phyloP scores from a whole-genome alignment of 2,329 filamentous ascomycete genomes.

The Pyrenochaeta sp. region DNA sequence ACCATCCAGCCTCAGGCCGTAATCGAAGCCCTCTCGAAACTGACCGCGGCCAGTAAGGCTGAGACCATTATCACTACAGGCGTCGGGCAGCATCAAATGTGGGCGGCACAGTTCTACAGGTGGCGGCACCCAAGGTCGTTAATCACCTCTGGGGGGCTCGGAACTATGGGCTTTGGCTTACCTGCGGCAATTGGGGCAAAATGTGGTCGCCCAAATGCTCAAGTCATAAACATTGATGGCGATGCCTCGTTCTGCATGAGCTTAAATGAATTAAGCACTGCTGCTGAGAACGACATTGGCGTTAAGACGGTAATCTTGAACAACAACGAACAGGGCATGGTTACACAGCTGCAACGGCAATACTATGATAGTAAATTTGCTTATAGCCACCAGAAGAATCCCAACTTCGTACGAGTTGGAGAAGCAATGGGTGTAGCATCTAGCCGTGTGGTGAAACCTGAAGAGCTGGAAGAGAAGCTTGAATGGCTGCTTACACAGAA shows the following conservation, averaged over 20 bases:
- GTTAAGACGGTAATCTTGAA: constrained; percentile 95
- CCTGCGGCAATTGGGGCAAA: constrained; percentile 96
- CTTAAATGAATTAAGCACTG: constrained; percentile 90
- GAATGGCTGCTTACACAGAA: constrained; percentile 85
- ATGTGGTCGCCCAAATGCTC: constrained; percentile 79
- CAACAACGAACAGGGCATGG: constrained; percentile 98
- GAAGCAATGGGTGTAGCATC: constrained; percentile 90
- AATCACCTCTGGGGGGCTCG: constrained; percentile 94
- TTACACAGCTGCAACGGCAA: constrained; percentile 97
- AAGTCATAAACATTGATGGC: constrained; percentile 95
- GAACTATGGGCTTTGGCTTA: constrained; percentile 95
- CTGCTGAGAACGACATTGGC: constrained; percentile 93
- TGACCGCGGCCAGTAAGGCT: constrained; percentile 81
- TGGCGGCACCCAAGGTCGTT: constrained; percentile 92
- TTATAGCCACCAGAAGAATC: constrained; percentile 93
- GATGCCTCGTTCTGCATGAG: constrained; percentile 99
- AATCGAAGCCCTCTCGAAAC: constrained; percentile 86
- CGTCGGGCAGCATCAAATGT: constrained; percentile 99
- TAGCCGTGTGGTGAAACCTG: constrained; percentile 73
- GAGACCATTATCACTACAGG: constrained; percentile 89
- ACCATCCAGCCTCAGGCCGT: constrained; percentile 94
- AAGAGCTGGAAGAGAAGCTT: constrained; percentile 78
- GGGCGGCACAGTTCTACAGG: constrained; percentile 94
- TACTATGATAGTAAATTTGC: constrained; percentile 95
- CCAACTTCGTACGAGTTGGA: constrained; percentile 92